These are phyloP conservation scores for Oryza meyeriana DNA, from an alignment of 176 grass and related monocot genomes.

Conservation along the genomic window DNA sequence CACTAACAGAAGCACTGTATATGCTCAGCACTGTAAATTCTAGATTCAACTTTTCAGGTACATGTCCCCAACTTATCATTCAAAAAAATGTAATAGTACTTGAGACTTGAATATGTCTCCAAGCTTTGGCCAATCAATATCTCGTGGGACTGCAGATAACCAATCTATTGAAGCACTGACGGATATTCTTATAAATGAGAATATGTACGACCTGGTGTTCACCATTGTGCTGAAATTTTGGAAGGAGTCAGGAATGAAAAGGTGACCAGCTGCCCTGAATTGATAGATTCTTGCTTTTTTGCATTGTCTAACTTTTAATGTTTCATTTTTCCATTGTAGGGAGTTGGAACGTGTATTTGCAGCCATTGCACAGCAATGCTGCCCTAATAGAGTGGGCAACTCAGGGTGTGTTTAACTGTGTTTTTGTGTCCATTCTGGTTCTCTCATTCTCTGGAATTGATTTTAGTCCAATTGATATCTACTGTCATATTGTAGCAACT, in stretches of 20 bases:
- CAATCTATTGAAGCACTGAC: constrained; percentile 58
- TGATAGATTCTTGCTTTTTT: constrained; percentile 9
- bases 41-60: constrained; percentile 70
- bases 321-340: constrained; percentile 41
- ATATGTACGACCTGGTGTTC: constrained; percentile 79
- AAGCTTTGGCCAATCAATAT: background rate
- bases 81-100: background rate
- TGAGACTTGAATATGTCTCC: constrained; percentile 15
- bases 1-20: constrained; percentile 74
- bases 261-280: constrained; percentile 34
- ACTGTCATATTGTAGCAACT: background rate
- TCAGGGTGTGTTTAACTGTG: constrained; percentile 29
- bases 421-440: background rate
- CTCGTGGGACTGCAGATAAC: constrained; percentile 48
- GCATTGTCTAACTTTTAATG: background rate
- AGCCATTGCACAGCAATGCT: constrained; percentile 75
- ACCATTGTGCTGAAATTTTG: constrained; percentile 82
- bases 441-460: background rate
- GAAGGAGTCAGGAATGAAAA: constrained; percentile 81
- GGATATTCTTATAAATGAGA: constrained; percentile 84
- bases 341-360: constrained; percentile 84
- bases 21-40: constrained; percentile 66
- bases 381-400: constrained; percentile 52
- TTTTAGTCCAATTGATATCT: constrained; percentile 1
- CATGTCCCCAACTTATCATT: background rate